phyloP scores from a whole-genome alignment of 2,329 filamentous ascomycete genomes.

The Claviceps quebecensis region DNA sequence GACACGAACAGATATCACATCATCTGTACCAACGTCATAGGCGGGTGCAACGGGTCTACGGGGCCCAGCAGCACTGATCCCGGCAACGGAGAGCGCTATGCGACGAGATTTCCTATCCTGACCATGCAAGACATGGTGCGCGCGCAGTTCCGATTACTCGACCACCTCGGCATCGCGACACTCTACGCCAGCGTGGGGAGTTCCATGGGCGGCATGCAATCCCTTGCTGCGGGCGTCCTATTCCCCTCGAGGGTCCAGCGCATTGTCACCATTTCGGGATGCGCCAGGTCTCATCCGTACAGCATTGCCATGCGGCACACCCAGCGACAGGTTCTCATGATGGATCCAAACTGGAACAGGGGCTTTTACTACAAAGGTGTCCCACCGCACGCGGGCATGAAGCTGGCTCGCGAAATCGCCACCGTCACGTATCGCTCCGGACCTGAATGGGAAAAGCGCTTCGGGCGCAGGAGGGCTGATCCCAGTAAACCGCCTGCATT shows the following conservation, averaged over 20 bases:
- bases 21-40: constrained; percentile 93
- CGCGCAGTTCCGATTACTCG: constrained; percentile 81
- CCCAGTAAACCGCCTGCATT: constrained; percentile 73
- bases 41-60: constrained; percentile 90
- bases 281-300: constrained; percentile 88
- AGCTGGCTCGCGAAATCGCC: constrained; percentile 90
- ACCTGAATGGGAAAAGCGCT: constrained; percentile 93
- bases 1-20: constrained; percentile 88
- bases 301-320: constrained; percentile 98
- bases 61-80: constrained; percentile 82
- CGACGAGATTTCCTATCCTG: constrained; percentile 86
- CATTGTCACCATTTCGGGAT: constrained; percentile 83
- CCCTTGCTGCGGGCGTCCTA: constrained; percentile 69
- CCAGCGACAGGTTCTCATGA: constrained; percentile 95
- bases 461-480: constrained; percentile 77
- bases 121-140: constrained; percentile 97
- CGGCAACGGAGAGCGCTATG: constrained; percentile 74
- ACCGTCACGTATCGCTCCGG: constrained; percentile 95
- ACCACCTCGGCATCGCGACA: constrained; percentile 59
- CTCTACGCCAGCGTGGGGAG: constrained; percentile 88
- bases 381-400: constrained; percentile 93
- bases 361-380: constrained; percentile 85
- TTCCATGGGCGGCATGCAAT: constrained; percentile 98
- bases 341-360: constrained; percentile 93
- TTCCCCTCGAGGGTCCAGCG: constrained; percentile 71